Evolutionary conservation across 2,329 filamentous ascomycete species (phyloP), one percentile per base, ranked within the genome.

Genomic region (Ophiostoma himal-ulmi): DNA sequence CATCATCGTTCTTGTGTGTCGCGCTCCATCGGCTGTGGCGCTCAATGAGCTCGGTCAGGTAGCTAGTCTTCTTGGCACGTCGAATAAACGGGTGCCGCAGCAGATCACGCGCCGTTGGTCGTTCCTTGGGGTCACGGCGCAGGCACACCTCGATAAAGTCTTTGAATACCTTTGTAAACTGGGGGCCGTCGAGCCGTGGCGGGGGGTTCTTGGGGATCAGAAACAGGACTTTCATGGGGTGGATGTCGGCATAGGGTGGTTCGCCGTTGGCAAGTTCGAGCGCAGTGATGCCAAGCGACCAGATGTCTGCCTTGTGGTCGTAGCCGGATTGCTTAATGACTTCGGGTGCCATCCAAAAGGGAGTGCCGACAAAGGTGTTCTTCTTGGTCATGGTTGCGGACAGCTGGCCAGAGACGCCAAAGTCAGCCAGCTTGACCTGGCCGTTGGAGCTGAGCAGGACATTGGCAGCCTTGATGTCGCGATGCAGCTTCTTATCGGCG

Each of bases 341-440:
- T 81, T 99, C 94, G 13, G 94, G 94, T 2, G 95, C 94, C 94
- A 99, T 99, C 95, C 95, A 99, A 79, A 98, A 99, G 1, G 95
- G 94, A 0, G 94, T 98, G 44, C 95, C 95, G 41, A 99, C 94
- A 79, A 98, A 99, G 0, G 94, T 98, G 78, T 98, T 98, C 83
- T 98, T 98, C 85, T 98, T 98, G 73, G 94, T 97, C 94, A 98
- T 98, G 68, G 94, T 99, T 7, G 94, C 94, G 11, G 94, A 96
- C 30, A 98, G 85, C 81, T 98, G 95, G 37, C 94, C 94, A 0
- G 94, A 97, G 7, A 99, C 95, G 71, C 94, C 94, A 81, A 99
- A 99, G 79, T 99, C 94, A 17, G 94, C 94, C 70, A 98, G 84
- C 80, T 99, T 99, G 75, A 99, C 94, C 81, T 98, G 95, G 2